Conservation (phyloP, 2,329 filamentous ascomycete species). For the Colletotrichum sp. region DNA sequence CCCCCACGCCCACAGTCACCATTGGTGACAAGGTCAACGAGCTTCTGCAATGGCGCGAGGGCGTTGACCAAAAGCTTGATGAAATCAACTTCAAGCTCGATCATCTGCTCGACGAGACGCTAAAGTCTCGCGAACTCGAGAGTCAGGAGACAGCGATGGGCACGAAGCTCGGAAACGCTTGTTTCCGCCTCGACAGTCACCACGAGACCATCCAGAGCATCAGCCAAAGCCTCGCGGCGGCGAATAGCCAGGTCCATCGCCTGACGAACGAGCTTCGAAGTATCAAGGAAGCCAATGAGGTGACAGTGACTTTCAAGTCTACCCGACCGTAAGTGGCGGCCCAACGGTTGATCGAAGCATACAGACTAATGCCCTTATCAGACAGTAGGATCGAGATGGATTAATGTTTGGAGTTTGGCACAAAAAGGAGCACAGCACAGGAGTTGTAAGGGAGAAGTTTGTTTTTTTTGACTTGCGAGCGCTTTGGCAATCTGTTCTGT, state of each 20-base stretch:
- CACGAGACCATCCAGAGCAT: neutral
- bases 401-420: neutral
- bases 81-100: constrained; percentile 3
- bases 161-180: neutral
- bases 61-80: neutral
- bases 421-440: neutral
- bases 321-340: neutral
- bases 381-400: neutral
- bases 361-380: neutral
- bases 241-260: neutral
- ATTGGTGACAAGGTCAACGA: neutral
- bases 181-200: neutral
- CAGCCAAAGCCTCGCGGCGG: neutral
- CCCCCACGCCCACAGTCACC: neutral
- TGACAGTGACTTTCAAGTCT: constrained; percentile 6
- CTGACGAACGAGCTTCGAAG: neutral
- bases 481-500: neutral
- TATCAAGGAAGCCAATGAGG: neutral
- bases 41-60: neutral
- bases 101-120: neutral
- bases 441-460: neutral
- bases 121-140: neutral
- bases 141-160: neutral
- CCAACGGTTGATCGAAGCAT: neutral
- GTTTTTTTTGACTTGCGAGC: neutral